Evolutionary conservation across 2,329 filamentous ascomycete species (phyloP).

Genomic region (Dichotomopilus funicola): DNA sequence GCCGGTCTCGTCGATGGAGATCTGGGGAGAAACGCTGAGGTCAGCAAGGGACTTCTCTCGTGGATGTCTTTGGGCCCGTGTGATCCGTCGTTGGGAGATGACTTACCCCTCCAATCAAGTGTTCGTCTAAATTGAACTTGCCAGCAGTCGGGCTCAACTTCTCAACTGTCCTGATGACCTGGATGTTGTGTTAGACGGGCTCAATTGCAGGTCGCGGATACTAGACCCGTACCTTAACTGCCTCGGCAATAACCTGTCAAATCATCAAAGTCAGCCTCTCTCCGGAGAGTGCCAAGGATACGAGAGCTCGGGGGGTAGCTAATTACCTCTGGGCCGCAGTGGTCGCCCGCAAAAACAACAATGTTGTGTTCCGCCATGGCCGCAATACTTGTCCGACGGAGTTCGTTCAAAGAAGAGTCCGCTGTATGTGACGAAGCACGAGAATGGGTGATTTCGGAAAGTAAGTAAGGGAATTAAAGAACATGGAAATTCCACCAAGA

Average conservation of each 20-base stretch:
- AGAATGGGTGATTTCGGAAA: neutral
- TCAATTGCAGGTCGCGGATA: neutral
- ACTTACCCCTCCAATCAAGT: conserved; percentile 86
- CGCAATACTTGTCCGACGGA: neutral
- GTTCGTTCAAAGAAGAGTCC: neutral
- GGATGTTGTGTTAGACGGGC: neutral
- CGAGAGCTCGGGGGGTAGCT: neutral
- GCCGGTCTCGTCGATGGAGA: conserved; percentile 79
- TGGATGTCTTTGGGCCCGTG: neutral
- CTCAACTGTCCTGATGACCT: conserved; percentile 78
- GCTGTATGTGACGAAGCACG: neutral
- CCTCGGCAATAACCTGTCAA: conserved; percentile 71
- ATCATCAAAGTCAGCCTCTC: neutral
- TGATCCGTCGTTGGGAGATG: neutral
- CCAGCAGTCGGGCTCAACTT: conserved; percentile 58
- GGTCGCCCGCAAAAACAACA: conserved; percentile 76
- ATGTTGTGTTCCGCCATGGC: conserved; percentile 66
- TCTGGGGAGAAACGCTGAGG: conserved; percentile 41
- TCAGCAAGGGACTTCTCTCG: neutral
- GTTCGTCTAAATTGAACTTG: conserved; percentile 84
- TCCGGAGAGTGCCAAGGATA: neutral
- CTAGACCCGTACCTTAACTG: conserved; percentile 60
- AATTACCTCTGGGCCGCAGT: conserved; percentile 76
- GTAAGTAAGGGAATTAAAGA: neutral
- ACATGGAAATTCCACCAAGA: neutral